Evolutionary conservation across 352 stramenopile genomes (phyloP).

Genomic region (Phytopythium vexans): DNA sequence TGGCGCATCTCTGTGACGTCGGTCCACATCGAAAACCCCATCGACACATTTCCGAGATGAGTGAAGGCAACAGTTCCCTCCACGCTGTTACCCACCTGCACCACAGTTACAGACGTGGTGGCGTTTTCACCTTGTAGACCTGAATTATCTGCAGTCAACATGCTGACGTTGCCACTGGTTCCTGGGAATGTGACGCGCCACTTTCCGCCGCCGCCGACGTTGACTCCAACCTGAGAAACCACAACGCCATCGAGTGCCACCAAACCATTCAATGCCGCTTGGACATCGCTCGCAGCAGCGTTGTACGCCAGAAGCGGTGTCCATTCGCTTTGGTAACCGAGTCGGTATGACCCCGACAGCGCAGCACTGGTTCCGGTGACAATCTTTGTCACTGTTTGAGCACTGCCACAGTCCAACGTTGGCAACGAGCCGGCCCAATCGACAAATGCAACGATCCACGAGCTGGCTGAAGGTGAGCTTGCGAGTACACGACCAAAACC

Average conservation of each 20-base stretch:
- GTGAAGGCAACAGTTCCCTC: conserved; percentile 19
- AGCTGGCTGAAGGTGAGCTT: conserved; percentile 13
- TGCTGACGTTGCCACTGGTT: conserved; percentile 17
- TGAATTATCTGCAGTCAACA: conserved; percentile 17
- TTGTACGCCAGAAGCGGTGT: conserved; percentile 24
- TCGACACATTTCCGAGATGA: neutral
- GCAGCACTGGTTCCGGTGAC: conserved; percentile 23
- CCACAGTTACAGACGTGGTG: conserved; percentile 12
- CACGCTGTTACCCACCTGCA: conserved; percentile 30
- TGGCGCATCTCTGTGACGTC: neutral
- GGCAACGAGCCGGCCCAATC: conserved; percentile 38
- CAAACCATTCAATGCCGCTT: conserved; percentile 26
- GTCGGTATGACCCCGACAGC: conserved; percentile 29
- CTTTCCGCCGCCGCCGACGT: conserved; percentile 25
- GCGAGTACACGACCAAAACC: conserved; percentile 27
- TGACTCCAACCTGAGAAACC: conserved; percentile 9
- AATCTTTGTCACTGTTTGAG: conserved; percentile 38
- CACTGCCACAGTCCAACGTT: conserved; percentile 27
- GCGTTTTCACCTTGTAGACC: conserved; percentile 22
- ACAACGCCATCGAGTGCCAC: conserved; percentile 18
- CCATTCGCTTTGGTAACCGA: conserved; percentile 23
- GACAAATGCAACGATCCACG: conserved; percentile 41
- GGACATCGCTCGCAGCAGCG: conserved; percentile 21
- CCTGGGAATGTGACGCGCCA: conserved; percentile 50
- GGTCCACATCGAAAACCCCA: neutral